Percentiles rank a stretch among this genome's conserved stretches.
phyloP scores from a whole-genome alignment of 164 flowering plant genomes.

The Annona cherimola region DNA sequence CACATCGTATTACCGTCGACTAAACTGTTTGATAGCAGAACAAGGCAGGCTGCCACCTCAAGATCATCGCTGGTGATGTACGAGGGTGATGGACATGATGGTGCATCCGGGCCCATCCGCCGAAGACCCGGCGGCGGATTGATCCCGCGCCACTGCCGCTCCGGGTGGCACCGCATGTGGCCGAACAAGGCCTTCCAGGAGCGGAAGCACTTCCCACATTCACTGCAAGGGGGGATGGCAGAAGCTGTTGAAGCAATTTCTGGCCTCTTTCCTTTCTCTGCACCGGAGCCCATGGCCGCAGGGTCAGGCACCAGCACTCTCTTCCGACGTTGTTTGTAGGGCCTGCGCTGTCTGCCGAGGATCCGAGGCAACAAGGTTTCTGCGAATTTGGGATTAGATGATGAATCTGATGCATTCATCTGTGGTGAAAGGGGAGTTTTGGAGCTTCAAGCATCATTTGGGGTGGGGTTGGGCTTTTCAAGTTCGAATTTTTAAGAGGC shows the following conservation, averaged over 20 bases:
- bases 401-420: slow-evolving; percentile 10
- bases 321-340: slow-evolving; percentile 29
- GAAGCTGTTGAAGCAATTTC: slow-evolving; percentile 42
- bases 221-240: slow-evolving; percentile 60
- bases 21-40: slow-evolving; percentile 47
- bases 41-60: slow-evolving; percentile 50
- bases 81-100: neutral
- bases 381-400: neutral
- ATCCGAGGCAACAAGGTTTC: neutral
- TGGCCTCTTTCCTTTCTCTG: slow-evolving; percentile 33
- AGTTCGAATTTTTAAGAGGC: slow-evolving; percentile 4
- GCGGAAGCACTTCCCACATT: slow-evolving; percentile 83
- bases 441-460: slow-evolving; percentile 13
- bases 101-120: neutral
- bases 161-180: slow-evolving; percentile 98
- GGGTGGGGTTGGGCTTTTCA: slow-evolving; percentile 17
- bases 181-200: slow-evolving; percentile 92
- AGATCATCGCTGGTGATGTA: slow-evolving; percentile 43
- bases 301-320: slow-evolving; percentile 38
- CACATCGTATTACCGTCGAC: neutral
- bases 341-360: neutral
- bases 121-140: slow-evolving; percentile 56
- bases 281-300: slow-evolving; percentile 1
- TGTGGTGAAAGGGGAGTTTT: neutral
- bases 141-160: slow-evolving; percentile 97